Conservation (phyloP, 1,284 basidiomycete species). For the Xerocomus minutiporus region DNA sequence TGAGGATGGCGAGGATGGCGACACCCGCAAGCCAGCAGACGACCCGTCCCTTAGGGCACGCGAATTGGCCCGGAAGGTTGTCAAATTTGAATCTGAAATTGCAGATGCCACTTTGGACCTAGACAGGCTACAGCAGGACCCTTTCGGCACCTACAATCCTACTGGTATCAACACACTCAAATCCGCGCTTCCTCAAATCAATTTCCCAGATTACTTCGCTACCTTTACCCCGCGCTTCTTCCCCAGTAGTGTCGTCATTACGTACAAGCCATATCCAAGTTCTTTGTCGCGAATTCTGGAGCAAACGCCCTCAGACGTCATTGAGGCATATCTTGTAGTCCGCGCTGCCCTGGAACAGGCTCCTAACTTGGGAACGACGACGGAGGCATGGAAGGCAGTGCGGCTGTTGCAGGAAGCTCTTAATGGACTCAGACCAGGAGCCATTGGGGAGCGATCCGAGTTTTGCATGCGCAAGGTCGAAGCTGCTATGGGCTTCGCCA, state of each 20-base stretch:
- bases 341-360: constrained; percentile 66
- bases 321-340: constrained; percentile 84
- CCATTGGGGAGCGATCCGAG: constrained; percentile 77
- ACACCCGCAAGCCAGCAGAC: constrained; percentile 37
- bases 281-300: constrained; percentile 70
- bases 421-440: constrained; percentile 84
- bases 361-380: constrained; percentile 65
- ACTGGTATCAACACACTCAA: constrained; percentile 65
- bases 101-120: constrained; percentile 78
- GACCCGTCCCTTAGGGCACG: constrained; percentile 45
- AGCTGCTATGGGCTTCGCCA: constrained; percentile 64
- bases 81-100: constrained; percentile 79
- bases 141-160: constrained; percentile 88
- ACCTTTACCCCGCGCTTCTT: constrained; percentile 76
- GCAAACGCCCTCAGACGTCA: constrained; percentile 62
- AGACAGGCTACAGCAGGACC: constrained; percentile 72
- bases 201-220: constrained; percentile 82
- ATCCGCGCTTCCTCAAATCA: constrained; percentile 70
- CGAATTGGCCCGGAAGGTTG: constrained; percentile 68
- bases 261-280: constrained; percentile 75
- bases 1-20: constrained; percentile 48
- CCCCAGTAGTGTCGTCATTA: constrained; percentile 77
- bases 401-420: constrained; percentile 68
- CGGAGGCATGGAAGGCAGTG: constrained; percentile 72
- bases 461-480: constrained; percentile 68